These are phyloP conservation scores for Gamarada debralockiae DNA, from an alignment of 495 filamentous ascomycete genomes.

Conservation along the genomic window DNA sequence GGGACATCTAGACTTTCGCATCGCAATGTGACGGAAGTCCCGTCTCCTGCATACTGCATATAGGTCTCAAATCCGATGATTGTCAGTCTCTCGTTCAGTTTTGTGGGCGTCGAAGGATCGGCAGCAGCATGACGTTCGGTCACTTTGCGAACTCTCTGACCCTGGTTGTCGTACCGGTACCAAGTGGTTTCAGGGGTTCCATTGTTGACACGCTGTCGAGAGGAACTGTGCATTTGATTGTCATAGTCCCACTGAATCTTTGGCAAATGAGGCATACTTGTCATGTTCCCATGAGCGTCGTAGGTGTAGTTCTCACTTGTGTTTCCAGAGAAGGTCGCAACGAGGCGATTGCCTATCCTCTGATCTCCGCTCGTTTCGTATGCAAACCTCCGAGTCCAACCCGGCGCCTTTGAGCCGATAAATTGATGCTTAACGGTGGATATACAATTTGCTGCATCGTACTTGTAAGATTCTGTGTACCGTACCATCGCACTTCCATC, in stretches of 20 bases:
- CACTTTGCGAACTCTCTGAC: background rate
- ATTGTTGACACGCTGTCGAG: background rate
- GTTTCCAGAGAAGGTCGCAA: background rate
- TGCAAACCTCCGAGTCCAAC: slow-evolving; percentile 3
- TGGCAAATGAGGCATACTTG: background rate
- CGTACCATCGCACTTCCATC: background rate
- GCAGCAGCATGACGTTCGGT: slow-evolving; percentile 2
- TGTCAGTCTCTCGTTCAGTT: background rate
- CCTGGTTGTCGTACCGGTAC: background rate
- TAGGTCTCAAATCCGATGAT: background rate
- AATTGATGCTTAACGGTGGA: background rate
- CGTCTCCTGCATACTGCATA: background rate
- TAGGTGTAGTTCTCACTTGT: slow-evolving; percentile 20
- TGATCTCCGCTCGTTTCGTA: slow-evolving; percentile 11
- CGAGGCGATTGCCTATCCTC: slow-evolving; percentile 7
- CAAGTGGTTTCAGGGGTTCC: slow-evolving; percentile 3
- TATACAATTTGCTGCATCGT: slow-evolving; percentile 2
- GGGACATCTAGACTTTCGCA: background rate
- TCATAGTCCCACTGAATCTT: background rate
- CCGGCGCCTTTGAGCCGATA: background rate
- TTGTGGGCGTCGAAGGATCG: background rate
- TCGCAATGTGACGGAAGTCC: background rate
- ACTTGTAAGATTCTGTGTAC: slow-evolving; percentile 3
- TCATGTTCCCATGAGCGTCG: slow-evolving; percentile 5
- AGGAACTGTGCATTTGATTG: background rate